Conservation (phyloP, 2,329 filamentous ascomycete species). For the Talaromyces albobiverticillius region DNA sequence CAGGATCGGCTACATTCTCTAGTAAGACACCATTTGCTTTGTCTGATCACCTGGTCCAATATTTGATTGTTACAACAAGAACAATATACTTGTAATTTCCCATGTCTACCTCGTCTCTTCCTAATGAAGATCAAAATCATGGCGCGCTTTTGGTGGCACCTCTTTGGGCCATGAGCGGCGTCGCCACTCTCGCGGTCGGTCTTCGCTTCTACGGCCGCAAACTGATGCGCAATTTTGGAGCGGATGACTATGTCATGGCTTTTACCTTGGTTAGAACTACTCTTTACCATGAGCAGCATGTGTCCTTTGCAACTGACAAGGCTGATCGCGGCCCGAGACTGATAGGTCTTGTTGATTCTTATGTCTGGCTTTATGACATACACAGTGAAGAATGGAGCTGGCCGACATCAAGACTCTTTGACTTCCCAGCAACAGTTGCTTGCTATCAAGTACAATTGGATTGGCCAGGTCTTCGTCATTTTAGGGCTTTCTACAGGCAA, state of each 20-base stretch:
- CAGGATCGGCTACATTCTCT: too few relatives aligned
- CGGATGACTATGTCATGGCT: conserved; percentile 4
- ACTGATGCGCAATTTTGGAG: not conserved
- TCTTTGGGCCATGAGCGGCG: not conserved
- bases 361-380: conserved; percentile 6
- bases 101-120: too few relatives aligned
- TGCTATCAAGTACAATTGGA: conserved; percentile 1
- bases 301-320: not conserved
- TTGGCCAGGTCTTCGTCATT: not conserved
- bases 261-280: conserved; percentile 5
- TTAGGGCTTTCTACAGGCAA: conserved; percentile 1
- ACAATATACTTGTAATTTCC: too few relatives aligned
- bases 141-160: too few relatives aligned
- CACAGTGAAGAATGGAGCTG: not conserved
- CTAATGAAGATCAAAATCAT: too few relatives aligned
- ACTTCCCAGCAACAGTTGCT: not conserved
- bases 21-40: too few relatives aligned
- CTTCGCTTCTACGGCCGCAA: conserved; percentile 6
- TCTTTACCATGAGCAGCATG: too few relatives aligned
- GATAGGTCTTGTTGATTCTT: not conserved
- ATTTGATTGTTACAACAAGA: too few relatives aligned
- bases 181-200: not conserved
- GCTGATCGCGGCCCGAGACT: too few relatives aligned
- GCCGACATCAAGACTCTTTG: not conserved
- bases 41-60: too few relatives aligned